Percentiles rank a stretch among this genome's conserved stretches.
Conservation (phyloP, 208 protist species). For the Acanthamoeba castellanii region DNA sequence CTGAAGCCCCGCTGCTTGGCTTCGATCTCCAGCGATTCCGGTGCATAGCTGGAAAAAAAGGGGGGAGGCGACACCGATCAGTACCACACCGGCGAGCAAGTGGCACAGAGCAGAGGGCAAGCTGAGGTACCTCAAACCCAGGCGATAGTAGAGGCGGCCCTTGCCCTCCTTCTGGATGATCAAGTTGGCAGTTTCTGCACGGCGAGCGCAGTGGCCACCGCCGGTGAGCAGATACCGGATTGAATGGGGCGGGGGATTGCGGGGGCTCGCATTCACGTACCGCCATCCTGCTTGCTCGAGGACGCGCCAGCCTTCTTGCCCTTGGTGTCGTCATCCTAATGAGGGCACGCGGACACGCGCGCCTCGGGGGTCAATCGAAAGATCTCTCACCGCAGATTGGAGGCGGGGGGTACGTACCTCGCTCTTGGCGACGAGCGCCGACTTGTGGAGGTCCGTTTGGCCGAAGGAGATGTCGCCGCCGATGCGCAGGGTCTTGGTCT, state of each 20-base stretch:
- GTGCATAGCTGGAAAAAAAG: constrained; percentile 9
- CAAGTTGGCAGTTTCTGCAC: constrained; percentile 27
- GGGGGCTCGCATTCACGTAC: neutral
- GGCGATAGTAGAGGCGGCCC: constrained; percentile 73
- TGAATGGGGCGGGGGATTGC: neutral
- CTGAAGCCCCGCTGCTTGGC: constrained; percentile 58
- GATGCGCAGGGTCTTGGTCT: neutral
- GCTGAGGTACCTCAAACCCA: constrained; percentile 38
- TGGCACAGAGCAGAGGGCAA: neutral
- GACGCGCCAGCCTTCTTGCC: neutral
- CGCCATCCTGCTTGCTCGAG: neutral
- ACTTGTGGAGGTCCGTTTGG: constrained; percentile 5
- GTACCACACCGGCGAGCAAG: neutral
- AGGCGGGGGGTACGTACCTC: neutral
- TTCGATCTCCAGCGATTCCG: constrained; percentile 30
- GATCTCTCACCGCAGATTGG: neutral
- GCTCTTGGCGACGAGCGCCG: neutral
- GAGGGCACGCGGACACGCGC: too few relatives aligned
- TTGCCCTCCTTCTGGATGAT: constrained; percentile 74
- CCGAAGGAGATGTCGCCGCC: constrained; percentile 59
- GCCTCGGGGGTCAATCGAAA: neutral
- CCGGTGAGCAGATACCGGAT: too few relatives aligned
- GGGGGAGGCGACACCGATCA: too few relatives aligned
- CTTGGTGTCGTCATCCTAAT: neutral
- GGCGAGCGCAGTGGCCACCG: neutral